Conservation (phyloP, 257 asterid genomes). For the Solanum rostratum region DNA sequence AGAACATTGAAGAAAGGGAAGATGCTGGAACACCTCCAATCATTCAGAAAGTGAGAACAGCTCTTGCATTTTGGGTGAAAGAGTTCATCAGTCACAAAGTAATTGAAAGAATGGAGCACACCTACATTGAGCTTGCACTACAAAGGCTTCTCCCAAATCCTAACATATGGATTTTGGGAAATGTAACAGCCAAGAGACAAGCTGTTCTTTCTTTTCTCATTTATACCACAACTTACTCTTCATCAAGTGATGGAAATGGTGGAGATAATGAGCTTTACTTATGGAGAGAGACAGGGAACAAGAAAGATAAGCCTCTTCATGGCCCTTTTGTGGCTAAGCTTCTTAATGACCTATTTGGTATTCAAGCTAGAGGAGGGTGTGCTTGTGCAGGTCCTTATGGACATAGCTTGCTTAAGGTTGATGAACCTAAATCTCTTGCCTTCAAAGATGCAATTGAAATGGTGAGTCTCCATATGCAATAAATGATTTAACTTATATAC, state of each 20-base stretch:
- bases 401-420: conserved; percentile 27
- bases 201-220: conserved; percentile 33
- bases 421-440: conserved; percentile 17
- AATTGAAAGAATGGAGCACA: conserved; percentile 14
- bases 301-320: conserved; percentile 25
- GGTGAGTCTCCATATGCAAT: neutral
- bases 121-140: conserved; percentile 20
- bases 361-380: conserved; percentile 59
- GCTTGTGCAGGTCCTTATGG: conserved; percentile 52
- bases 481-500: neutral
- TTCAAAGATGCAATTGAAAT: conserved; percentile 8
- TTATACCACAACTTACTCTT: neutral
- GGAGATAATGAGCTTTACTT: neutral
- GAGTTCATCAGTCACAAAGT: conserved; percentile 32
- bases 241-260: neutral
- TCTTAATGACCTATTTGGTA: conserved; percentile 45
- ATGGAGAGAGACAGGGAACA: neutral
- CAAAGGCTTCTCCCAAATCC: conserved; percentile 23
- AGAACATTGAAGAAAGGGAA: conserved; percentile 41
- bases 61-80: conserved; percentile 33
- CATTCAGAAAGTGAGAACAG: conserved; percentile 41
- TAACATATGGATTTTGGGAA: conserved; percentile 24
- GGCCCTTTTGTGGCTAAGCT: conserved; percentile 48
- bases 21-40: conserved; percentile 51
- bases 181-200: conserved; percentile 25